phyloP scores from a whole-genome alignment of 257 asterid genomes.

The Scutellaria barbata region DNA sequence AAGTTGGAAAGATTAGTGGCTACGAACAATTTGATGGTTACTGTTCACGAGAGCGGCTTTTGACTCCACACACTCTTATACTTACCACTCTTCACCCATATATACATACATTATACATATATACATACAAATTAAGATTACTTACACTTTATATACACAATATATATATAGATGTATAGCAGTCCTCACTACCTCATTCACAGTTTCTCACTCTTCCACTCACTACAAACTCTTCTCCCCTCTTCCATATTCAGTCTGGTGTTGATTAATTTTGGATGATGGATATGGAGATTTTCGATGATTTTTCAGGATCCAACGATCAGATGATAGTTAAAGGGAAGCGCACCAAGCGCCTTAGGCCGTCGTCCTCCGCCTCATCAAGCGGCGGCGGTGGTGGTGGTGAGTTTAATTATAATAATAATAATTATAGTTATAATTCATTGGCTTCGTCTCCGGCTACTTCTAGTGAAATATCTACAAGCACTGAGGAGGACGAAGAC shows the following conservation, averaged over 20 bases:
- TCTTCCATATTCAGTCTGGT: background rate
- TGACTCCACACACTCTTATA: constrained; percentile 38
- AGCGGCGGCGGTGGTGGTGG: constrained; percentile 42
- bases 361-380: constrained; percentile 57
- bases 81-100: constrained; percentile 5
- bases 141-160: no score
- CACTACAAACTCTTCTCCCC: constrained; percentile 26
- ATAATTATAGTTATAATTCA: background rate
- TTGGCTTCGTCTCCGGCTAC: constrained; percentile 42
- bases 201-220: constrained; percentile 46
- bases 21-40: constrained; percentile 20
- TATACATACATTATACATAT: background rate
- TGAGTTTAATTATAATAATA: constrained; percentile 15
- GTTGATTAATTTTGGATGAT: background rate
- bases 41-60: constrained; percentile 40
- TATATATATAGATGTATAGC: background rate
- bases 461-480: constrained; percentile 48
- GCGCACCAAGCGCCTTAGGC: constrained; percentile 67
- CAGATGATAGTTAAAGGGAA: constrained; percentile 58
- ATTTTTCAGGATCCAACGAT: constrained; percentile 49
- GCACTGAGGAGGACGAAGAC: constrained; percentile 75
- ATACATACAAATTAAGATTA: background rate
- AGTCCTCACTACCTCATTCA: constrained; percentile 45
- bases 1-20: constrained; percentile 38
- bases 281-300: constrained; percentile 42